phyloP scores from a whole-genome alignment of 176 grass and related monocot genomes.

The Hsuehochloa calcarea region DNA sequence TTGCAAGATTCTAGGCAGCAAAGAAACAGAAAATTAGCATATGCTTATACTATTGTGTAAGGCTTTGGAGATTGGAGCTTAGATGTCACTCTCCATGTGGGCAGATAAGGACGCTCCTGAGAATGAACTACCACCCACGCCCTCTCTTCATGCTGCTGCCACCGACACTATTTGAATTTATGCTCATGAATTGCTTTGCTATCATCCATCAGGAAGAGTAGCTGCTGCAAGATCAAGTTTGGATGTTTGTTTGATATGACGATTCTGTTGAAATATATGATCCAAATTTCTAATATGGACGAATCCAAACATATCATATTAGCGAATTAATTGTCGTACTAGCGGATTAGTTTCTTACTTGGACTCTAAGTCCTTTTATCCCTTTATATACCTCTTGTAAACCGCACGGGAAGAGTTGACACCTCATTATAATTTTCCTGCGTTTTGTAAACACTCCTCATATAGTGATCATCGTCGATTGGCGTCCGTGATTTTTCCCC shows the following conservation, averaged over 20 bases:
- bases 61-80: conserved; percentile 22
- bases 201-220: background rate
- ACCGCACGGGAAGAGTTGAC: too few species aligned
- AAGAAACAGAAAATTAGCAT: background rate
- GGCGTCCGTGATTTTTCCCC: too few species aligned
- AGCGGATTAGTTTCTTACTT: too few species aligned
- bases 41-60: background rate
- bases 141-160: conserved; percentile 18
- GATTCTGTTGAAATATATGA: too few species aligned
- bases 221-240: conserved; percentile 17
- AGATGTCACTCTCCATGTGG: conserved; percentile 35
- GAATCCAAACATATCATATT: too few species aligned
- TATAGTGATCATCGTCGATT: too few species aligned
- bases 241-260: conserved; percentile 25
- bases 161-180: conserved; percentile 15
- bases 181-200: background rate
- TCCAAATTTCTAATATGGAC: too few species aligned
- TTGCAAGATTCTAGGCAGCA: conserved; percentile 13
- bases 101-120: conserved; percentile 35
- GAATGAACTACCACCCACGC: conserved; percentile 34
- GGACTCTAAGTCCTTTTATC: too few species aligned
- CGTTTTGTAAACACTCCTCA: too few species aligned
- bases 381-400: too few species aligned
- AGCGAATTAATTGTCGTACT: too few species aligned
- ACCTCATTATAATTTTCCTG: too few species aligned